Base-by-base conservation (phyloP, 2,329 filamentous ascomycete species). In the Chaetomiaceae sp. region DNA sequence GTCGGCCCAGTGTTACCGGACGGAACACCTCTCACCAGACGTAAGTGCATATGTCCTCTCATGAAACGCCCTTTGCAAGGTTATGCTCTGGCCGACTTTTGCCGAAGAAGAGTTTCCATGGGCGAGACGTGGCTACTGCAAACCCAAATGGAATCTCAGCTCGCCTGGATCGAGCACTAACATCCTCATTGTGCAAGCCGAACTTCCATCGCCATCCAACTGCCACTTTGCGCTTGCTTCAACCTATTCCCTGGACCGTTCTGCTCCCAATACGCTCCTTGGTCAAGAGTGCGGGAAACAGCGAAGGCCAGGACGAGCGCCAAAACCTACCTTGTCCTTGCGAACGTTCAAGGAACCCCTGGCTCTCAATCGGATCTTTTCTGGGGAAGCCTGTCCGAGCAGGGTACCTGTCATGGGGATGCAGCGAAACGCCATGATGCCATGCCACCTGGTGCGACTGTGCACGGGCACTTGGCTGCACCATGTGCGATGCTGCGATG, bases 331-430 rank as follows among this genome's bases (percentile, higher is more conserved):
- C 37, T 21, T 19, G 27, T 44, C 45, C 27, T 46, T 45, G 45
- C 33, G 31, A 5, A 14, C 16, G 14, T 10, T 17, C 23, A 41
- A 19, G 21, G 9, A 13, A n/a, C 33, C 39, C 37, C 33, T 16
- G 19, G 23, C 33, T 17, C 16, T 23, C 13, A 19, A 43, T 47
- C 38, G 6, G 50, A 50, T 48, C 33, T 30, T 31, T 39, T 41
- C 44, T 47, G 47, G 48, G 51, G 34, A 48, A 44, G 42, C 34
- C n/a, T 43, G 39, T 44, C 19, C 16, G 27, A 20, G 34, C 19
- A 23, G n/a, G 43, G 9, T 20, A 19, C 17, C 30, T 5, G 5
- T 27, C 10, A 30, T 19, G 42, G 23, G 40, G 23, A 41, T 42
- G 27, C 38, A 25, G 23, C 19, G 3, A 30, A 21, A 40, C 23